Conservation (phyloP, 1,139 yeast genomes). For the Diutina neorugosa region DNA sequence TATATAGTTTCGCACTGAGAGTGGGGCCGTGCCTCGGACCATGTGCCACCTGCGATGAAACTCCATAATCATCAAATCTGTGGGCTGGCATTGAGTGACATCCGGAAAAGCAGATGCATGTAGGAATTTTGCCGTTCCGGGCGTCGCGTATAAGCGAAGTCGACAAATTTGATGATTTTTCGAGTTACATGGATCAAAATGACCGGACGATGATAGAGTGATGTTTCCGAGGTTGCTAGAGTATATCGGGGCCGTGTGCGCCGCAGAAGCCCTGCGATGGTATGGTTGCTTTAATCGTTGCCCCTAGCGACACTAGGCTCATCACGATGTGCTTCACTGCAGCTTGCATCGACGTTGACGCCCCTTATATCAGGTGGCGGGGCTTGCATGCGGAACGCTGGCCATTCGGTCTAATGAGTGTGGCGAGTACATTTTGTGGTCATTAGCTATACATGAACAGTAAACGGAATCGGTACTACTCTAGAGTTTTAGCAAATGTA, state of each 20-base stretch:
- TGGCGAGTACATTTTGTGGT: not conserved
- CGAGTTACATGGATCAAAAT: not conserved
- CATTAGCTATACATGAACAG: not conserved
- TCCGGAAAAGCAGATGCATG: not conserved
- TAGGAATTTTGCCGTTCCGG: not conserved
- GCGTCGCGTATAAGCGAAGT: not conserved
- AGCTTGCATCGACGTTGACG: not conserved
- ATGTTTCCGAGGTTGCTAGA: not conserved
- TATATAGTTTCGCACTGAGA: not conserved
- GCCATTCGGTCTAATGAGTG: not conserved
- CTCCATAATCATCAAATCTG: not conserved
- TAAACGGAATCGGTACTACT: no score
- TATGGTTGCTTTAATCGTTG: not conserved
- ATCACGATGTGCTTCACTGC: not conserved
- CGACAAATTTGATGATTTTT: not conserved
- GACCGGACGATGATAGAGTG: not conserved
- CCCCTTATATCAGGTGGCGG: not conserved
- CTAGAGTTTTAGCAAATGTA: not conserved
- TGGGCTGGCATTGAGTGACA: not conserved
- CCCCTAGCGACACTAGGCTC: not conserved
- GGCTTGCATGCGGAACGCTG: not conserved
- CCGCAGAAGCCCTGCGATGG: not conserved
- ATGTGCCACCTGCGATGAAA: not conserved
- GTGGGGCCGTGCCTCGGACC: not conserved
- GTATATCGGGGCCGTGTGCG: not conserved